Base-by-base conservation (phyloP, 495 filamentous ascomycete genomes). In the Trichoderma reesei region DNA sequence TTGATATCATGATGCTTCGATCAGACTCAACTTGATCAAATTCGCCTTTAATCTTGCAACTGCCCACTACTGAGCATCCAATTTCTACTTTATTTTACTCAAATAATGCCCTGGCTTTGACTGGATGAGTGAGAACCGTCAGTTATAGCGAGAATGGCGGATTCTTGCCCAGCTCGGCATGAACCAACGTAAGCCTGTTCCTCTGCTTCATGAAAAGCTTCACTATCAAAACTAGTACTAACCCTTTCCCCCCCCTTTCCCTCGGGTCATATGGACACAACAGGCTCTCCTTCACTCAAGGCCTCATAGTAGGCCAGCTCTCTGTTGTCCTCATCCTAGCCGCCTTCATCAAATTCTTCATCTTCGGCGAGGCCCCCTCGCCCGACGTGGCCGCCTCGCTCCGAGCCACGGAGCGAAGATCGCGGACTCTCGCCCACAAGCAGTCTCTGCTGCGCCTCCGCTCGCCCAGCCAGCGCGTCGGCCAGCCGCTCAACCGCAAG, bases 341-440 rank as follows among this genome's bases (percentile, higher is more conserved):
- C 60, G 88, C 87, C 67, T 98, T 98, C 79, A 98, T 98, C 75
- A 96, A 96, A 75, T 98, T 96, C 84, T 98, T 98, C 85, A 96
- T 98, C 74, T 98, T 98, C 70, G 94, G 94, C 69, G 93, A 98
- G 71, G 83, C 90, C 36, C 91, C 93, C 0, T 88, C 88, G 1
- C 83, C 91, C 46, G 92, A 94, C 54, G 86, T 88, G 38, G 83
- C 85, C 3, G 85, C 86, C 11, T 73, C 86, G 6, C 73, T 82
- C 54, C 86, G 88, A 60, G 88, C 89, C 33, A 83, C 89, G 59
- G 85, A 89, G 66, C 85, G 86, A 54, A 82, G 84, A 61, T 80
- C 81, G 3, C 76, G 83, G 60, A 90, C 81, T 66, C 79, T 87
- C 42, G 87, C 82, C 67, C 85, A 83, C 74, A 85, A 80, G 74